Percentiles rank a stretch among this genome's conserved stretches.
These are phyloP conservation scores for Cystoisospora suis DNA, from an alignment of 169 alveolate species.

Conservation along the genomic window DNA sequence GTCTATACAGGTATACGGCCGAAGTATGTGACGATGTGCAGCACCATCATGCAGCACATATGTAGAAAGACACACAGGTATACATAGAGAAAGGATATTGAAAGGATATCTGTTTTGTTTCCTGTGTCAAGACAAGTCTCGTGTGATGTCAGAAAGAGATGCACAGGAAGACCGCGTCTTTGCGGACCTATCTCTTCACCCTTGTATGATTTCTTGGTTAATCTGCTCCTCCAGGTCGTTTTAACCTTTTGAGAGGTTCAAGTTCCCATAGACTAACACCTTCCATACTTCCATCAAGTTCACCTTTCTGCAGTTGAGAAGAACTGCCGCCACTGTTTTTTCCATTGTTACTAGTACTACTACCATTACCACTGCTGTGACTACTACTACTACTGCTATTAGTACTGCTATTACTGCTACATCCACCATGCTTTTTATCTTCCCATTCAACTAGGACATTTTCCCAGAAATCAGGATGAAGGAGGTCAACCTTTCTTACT, in stretches of 20 bases:
- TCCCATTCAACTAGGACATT: constrained; percentile 59
- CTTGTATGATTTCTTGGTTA: too few relatives aligned
- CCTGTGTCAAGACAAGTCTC: too few relatives aligned
- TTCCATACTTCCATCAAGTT: not conserved
- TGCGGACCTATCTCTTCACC: too few relatives aligned
- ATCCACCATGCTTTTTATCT: constrained; percentile 19
- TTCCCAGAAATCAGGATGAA: constrained; percentile 48
- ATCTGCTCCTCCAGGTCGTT: constrained; percentile 22
- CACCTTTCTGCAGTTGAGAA: not conserved
- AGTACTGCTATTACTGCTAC: constrained; percentile 41
- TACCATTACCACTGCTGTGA: not conserved
- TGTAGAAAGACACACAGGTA: not conserved
- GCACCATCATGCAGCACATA: not conserved
- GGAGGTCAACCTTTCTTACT: constrained; percentile 17
- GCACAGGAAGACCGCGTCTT: too few relatives aligned
- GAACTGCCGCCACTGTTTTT: not conserved
- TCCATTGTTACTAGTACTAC: not conserved
- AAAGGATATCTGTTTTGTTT: too few relatives aligned
- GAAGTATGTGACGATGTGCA: not conserved
- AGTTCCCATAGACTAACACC: constrained; percentile 54
- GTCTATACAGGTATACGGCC: not conserved
- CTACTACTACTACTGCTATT: constrained; percentile 40
- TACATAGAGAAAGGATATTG: not conserved
- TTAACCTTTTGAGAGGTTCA: constrained; percentile 61
- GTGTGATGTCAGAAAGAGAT: too few relatives aligned